Conservation (phyloP, 768 basidiomycete species). For the Calocybe indica region DNA sequence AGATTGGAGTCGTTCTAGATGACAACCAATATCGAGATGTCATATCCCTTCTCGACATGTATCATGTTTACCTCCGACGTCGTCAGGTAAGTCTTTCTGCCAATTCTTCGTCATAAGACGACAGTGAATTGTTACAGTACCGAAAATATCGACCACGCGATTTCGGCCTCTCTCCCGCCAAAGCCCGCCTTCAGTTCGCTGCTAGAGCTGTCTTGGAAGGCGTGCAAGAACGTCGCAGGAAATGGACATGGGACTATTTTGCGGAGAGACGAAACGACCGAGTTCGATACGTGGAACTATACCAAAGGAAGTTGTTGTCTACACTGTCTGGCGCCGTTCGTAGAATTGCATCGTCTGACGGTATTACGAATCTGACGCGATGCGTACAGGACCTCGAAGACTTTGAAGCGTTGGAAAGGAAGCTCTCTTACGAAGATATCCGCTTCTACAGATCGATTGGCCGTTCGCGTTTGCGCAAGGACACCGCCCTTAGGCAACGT, state of each 20-base stretch:
- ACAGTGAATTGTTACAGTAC: constrained; percentile 49
- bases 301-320: constrained; percentile 65
- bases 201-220: constrained; percentile 72
- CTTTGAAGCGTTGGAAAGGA: constrained; percentile 68
- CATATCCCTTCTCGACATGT: constrained; percentile 92
- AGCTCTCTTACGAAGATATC: constrained; percentile 90
- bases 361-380: constrained; percentile 1
- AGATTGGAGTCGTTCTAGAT: constrained; percentile 89
- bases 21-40: constrained; percentile 92
- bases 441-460: constrained; percentile 97
- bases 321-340: constrained; percentile 48
- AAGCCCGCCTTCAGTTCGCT: constrained; percentile 74
- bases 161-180: constrained; percentile 52
- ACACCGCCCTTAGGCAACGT: constrained; percentile 62
- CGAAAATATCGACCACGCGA: constrained; percentile 72
- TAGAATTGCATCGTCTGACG: not conserved
- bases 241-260: constrained; percentile 93
- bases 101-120: not conserved
- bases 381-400: constrained; percentile 39
- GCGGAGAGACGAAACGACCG: constrained; percentile 84
- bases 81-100: constrained; percentile 49
- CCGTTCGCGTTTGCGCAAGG: constrained; percentile 81
- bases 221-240: constrained; percentile 73
- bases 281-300: constrained; percentile 77
- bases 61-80: constrained; percentile 88